phyloP scores from a whole-genome alignment of 768 basidiomycete species.

The Russula brevipes region DNA sequence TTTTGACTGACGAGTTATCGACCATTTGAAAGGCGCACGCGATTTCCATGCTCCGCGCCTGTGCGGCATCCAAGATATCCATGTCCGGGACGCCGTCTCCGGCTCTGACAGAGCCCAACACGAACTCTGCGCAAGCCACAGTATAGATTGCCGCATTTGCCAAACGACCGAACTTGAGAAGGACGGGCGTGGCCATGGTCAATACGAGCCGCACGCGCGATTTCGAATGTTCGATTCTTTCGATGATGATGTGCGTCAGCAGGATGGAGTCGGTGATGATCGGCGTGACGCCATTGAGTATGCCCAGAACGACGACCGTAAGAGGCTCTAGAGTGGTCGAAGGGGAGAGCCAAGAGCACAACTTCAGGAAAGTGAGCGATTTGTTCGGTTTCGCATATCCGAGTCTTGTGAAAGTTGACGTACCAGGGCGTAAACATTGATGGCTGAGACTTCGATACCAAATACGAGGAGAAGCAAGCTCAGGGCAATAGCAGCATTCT shows the following conservation, averaged over 20 bases:
- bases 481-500: background rate
- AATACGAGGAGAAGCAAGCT: slow-evolving; percentile 10
- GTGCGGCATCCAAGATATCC: slow-evolving; percentile 13
- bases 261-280: slow-evolving; percentile 15
- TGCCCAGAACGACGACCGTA: slow-evolving; percentile 16
- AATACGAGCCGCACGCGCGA: slow-evolving; percentile 4
- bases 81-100: slow-evolving; percentile 14
- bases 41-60: slow-evolving; percentile 19
- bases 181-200: slow-evolving; percentile 15
- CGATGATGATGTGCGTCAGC: slow-evolving; percentile 10
- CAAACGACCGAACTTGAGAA: slow-evolving; percentile 19
- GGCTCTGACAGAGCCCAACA: slow-evolving; percentile 12
- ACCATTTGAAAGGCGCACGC: slow-evolving; percentile 13
- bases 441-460: slow-evolving; percentile 12
- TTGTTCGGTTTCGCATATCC: no score
- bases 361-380: slow-evolving; percentile 1
- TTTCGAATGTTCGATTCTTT: slow-evolving; percentile 12
- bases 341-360: slow-evolving; percentile 17
- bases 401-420: background rate
- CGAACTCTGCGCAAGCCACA: slow-evolving; percentile 14
- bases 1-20: slow-evolving; percentile 12
- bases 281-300: slow-evolving; percentile 13
- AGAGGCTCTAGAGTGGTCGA: slow-evolving; percentile 17
- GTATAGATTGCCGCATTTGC: slow-evolving; percentile 18
- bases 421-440: slow-evolving; percentile 20